These are phyloP conservation scores for Dimocarpus longan DNA, from an alignment of 345 rosid genomes.

Conservation along the genomic window DNA sequence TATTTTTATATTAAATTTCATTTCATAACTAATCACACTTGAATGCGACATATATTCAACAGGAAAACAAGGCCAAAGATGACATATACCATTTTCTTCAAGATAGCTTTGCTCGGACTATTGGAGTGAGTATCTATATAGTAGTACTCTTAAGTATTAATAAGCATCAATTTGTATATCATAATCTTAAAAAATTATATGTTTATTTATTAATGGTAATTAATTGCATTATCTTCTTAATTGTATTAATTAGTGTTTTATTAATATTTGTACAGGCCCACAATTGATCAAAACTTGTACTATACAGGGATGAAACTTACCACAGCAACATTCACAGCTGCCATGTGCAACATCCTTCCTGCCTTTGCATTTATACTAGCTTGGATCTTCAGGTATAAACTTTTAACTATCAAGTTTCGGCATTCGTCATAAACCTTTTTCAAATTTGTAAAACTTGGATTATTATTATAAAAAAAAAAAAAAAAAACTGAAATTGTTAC, in stretches of 20 bases:
- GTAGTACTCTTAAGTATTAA: no score
- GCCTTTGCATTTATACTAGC: constrained; percentile 90
- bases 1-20: no score
- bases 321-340: constrained; percentile 77
- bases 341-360: constrained; percentile 81
- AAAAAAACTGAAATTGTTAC: no score
- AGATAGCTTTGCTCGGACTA: constrained; percentile 67
- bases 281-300: constrained; percentile 62
- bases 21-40: background rate
- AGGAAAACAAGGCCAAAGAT: constrained; percentile 84
- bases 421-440: no score
- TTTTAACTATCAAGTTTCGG: no score
- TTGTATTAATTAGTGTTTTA: background rate
- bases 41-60: constrained; percentile 7
- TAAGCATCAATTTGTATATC: no score
- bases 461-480: no score
- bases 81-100: constrained; percentile 61
- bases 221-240: background rate
- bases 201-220: background rate
- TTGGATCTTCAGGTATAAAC: constrained; percentile 64
- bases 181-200: no score
- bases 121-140: constrained; percentile 56
- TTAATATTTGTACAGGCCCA: constrained; percentile 45
- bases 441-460: no score
- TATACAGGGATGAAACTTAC: constrained; percentile 89